Evolutionary conservation across 306 rosid genomes (phyloP), one percentile per base, ranked within the genome.

Genomic region (Castanea sativa): DNA sequence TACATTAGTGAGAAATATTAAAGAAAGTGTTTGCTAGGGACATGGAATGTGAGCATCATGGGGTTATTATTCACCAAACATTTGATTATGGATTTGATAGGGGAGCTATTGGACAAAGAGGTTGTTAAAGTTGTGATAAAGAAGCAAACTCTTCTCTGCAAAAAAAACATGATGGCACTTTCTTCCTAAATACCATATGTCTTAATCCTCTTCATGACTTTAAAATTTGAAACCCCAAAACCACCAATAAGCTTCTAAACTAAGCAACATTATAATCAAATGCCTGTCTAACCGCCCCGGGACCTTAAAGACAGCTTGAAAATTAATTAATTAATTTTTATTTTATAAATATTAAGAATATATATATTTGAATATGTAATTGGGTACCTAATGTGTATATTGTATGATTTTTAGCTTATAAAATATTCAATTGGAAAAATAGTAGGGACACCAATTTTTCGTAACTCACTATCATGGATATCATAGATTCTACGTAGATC

Each of bases 111-210:
- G 74, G 79, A 78, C 53, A 74, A 82, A 78, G 81, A 82, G 89
- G 93, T 90, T 70, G 98, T 91, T 91, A 88, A 73, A 86, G 86
- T 79, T 89, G 93, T 94, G 89, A 83, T 87, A 81, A 83, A 84
- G 88, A 94, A 94, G 98, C 96, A 93, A 91, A 81, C 80, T 75
- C 83, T 49, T 75, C 83, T 49, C 69, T 32, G 65, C 68, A 52
- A 27, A 64, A 41, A 79, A 76, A 73, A 52, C 14, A 80, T 73
- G 83, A 88, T 88, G 82, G 64, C 18, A 80, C 45, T 80, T 33
- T 80, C 80, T 76, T 85, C 79, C 75, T 68, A 76, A 77, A 73
- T 86, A 69, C 56, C n/a, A n/a, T 63, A 41, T 78, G 90, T 87
- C 86, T 80, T 85, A 79, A 83, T 89, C 85, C 51, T 68, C 65